Evolutionary conservation across 2,329 filamentous ascomycete species (phyloP), one percentile per base, ranked within the genome.

Genomic region (Graphilbum ipis-grandicollis): DNA sequence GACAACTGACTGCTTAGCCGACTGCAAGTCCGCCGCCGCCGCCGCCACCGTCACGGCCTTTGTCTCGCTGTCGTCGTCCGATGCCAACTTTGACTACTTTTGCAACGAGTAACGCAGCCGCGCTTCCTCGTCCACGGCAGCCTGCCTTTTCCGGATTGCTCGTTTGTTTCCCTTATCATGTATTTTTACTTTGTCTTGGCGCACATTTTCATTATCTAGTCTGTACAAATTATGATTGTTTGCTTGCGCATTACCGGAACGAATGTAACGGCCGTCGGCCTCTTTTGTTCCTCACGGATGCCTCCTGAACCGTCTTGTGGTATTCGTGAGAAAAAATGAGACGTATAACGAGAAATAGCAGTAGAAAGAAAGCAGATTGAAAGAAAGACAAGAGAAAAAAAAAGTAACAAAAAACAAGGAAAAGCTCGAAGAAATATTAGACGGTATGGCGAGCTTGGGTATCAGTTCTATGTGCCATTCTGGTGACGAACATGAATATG

Each of bases 1-100:
- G 21, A 34, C 17, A 28, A 31, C 15, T 21, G 19, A 34, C 14
- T 3, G 5, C 18, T 19, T 23, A 64, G 62, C 50, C 3, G 39
- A 54, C 30, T 66, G 63, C 50, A 62, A 58, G 44, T 39, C 43
- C 2, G 47, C 51, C 3, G 50, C 49, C 17, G 36, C 46, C 3
- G 48, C 49, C 17, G 46, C 55, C 6, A 50, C 54, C 28, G 47
- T 53, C 7, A 50, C 51, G n/a, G 48, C 47, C 14, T 55, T 50
- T 28, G 40, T 46, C 5, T 44, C 46, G 13, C 46, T 63, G 29
- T 52, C 56, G 23, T 59, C 54, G 38, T 55, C 58, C 8, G 56
- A 58, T 36, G 54, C 53, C 22, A 50, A 64, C 18, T 63, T 63
- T 42, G 58, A 65, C 39, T 58, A 59, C 41, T 64, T 64, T 41